Base-by-base conservation (phyloP, 2,329 filamentous ascomycete genomes). In the Hymenoscyphus fraxineus region DNA sequence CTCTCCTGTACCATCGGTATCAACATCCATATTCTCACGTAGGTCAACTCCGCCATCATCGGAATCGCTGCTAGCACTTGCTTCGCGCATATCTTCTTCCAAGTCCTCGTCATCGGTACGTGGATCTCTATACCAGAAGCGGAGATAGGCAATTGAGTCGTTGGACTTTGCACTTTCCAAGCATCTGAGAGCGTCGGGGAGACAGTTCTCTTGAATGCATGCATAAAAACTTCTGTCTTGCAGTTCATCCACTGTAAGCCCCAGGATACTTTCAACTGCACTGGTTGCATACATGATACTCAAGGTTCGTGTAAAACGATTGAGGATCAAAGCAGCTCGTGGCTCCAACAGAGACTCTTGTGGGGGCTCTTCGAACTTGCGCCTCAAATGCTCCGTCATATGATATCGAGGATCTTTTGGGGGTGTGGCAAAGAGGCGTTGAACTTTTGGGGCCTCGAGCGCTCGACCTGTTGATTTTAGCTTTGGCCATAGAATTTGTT, bases 281-380 rank as follows among this genome's bases (percentile, higher is more conserved):
- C 87, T 88, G 0, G 92, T 96, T 13, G 91, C 91, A 76, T 93
- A 96, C 89, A 96, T 93, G 73, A 96, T 87, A 27, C 88, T 90
- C 64, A 94, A 80, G 6, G 90, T 93, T 16, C 91, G 84, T 2
- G 92, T 94, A 74, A 96, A 96, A 15, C 92, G 85, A 73, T 96
- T 96, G 31, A 96, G 80, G 68, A 96, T 95, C 4, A 96, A 80
- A 19, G 92, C 92, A 2, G 92, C 92, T 51, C 92, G 85, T 9
- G 92, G 91, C 75, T 96, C 92, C 69, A 92, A 89, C 63, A 85
- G 84, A 68, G 83, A 83, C 3, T 77, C 72, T 58, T 80, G 89
- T 16, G 85, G 80, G 0, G 86, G 80, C 75, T 83, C 82, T 69
- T 81, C 81, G 78, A 96, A 96, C 75, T 94, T 95, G 73, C 88